phyloP scores from a whole-genome alignment of 768 basidiomycete species.

The Panus rudis region DNA sequence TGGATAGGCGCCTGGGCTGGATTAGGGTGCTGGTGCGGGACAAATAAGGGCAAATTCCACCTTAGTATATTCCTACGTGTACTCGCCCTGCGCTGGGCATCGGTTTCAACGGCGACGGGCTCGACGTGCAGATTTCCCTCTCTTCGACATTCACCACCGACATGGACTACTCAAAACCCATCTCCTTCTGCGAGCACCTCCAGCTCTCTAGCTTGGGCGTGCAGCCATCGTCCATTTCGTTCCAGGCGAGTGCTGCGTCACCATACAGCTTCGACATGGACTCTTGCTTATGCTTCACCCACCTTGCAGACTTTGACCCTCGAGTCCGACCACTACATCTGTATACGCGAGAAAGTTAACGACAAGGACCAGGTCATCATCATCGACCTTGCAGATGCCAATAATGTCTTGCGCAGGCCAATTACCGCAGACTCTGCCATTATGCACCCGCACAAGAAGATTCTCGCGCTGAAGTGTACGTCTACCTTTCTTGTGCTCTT shows the following conservation, averaged over 20 bases:
- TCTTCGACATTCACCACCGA: slow-evolving; percentile 13
- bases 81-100: neutral
- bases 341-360: slow-evolving; percentile 91
- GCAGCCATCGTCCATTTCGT: slow-evolving; percentile 95
- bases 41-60: neutral
- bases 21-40: too few species aligned
- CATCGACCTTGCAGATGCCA: slow-evolving; percentile 94
- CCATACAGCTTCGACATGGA: slow-evolving; percentile 1
- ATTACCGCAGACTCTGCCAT: slow-evolving; percentile 99
- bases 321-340: slow-evolving; percentile 98
- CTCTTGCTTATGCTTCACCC: neutral
- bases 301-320: slow-evolving; percentile 73
- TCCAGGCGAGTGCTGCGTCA: slow-evolving; percentile 59
- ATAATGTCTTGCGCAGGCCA: slow-evolving; percentile 91
- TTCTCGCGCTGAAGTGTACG: slow-evolving; percentile 86
- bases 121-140: slow-evolving; percentile 15
- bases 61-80: neutral
- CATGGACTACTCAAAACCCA: slow-evolving; percentile 56
- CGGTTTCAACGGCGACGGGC: slow-evolving; percentile 13
- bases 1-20: too few species aligned
- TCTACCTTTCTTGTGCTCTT: neutral
- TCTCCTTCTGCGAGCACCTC: slow-evolving; percentile 83
- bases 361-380: slow-evolving; percentile 98
- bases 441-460: slow-evolving; percentile 96
- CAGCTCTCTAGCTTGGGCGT: slow-evolving; percentile 94